phyloP scores from a whole-genome alignment of 2,329 filamentous ascomycete species.

The Sphaerulina vaccinii region DNA sequence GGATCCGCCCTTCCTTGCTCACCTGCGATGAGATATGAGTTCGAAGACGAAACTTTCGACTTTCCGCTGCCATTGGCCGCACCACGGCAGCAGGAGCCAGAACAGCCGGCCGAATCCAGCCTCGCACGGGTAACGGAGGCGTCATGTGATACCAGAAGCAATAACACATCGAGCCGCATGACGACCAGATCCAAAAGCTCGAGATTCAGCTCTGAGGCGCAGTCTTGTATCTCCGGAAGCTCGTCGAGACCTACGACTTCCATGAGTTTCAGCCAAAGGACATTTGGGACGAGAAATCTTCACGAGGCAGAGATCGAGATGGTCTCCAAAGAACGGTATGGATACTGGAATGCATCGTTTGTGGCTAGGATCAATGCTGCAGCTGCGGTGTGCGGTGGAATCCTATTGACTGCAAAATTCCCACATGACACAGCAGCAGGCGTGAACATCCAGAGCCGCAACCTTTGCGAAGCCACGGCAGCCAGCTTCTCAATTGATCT shows the following conservation, averaged over 20 bases:
- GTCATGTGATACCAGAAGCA: background rate
- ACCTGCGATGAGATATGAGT: constrained; percentile 7
- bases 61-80: constrained; percentile 7
- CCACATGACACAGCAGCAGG: background rate
- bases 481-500: background rate
- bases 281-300: background rate
- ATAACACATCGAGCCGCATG: background rate
- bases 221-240: background rate
- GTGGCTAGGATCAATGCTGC: constrained; percentile 8
- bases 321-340: constrained; percentile 17
- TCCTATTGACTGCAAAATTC: constrained; percentile 15
- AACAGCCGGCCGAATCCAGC: background rate
- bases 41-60: constrained; percentile 11
- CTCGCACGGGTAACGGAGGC: background rate
- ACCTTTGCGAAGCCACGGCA: background rate
- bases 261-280: background rate
- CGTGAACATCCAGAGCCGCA: background rate
- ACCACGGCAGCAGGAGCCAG: background rate
- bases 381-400: constrained; percentile 18
- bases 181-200: background rate
- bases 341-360: constrained; percentile 22
- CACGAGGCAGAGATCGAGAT: constrained; percentile 20
- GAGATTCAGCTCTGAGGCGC: background rate
- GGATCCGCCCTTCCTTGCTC: background rate
- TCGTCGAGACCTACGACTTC: background rate